Evolutionary conservation across 108 stramenopile species (phyloP).

Genomic region (Asterionellopsis glacialis): DNA sequence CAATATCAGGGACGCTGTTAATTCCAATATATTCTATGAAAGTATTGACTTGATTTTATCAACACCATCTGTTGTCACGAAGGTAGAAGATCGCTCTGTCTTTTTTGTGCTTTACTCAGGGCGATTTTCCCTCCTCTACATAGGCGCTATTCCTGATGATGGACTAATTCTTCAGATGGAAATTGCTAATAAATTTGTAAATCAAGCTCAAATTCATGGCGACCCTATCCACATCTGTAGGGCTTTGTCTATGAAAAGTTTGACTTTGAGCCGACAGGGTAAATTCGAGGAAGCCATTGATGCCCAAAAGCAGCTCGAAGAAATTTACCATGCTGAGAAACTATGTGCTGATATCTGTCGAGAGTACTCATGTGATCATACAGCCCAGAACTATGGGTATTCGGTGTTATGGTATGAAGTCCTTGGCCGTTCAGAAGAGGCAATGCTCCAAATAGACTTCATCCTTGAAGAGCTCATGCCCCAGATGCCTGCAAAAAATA

Average conservation of each 20-base stretch:
- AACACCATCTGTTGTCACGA: no score
- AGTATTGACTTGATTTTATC: no score
- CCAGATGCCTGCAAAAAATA: constrained; percentile 41
- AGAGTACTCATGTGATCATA: not conserved
- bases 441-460: not conserved
- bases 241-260: constrained; percentile 53
- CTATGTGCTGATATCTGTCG: not conserved
- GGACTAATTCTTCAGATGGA: no score
- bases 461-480: constrained; percentile 42
- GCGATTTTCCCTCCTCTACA: no score
- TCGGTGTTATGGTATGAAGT: not conserved
- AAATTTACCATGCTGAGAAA: constrained; percentile 32
- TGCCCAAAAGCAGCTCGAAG: constrained; percentile 24
- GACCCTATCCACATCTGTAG: constrained; percentile 59
- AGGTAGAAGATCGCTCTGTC: no score
- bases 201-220: constrained; percentile 41
- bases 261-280: constrained; percentile 34
- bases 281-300: constrained; percentile 46
- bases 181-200: constrained; percentile 34
- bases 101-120: no score
- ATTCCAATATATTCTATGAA: no score
- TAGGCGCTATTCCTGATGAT: no score
- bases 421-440: not conserved
- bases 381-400: not conserved
- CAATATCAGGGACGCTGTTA: no score